These are phyloP conservation scores for Penicillium arizonense DNA, from an alignment of 495 filamentous ascomycete species.

Conservation along the genomic window DNA sequence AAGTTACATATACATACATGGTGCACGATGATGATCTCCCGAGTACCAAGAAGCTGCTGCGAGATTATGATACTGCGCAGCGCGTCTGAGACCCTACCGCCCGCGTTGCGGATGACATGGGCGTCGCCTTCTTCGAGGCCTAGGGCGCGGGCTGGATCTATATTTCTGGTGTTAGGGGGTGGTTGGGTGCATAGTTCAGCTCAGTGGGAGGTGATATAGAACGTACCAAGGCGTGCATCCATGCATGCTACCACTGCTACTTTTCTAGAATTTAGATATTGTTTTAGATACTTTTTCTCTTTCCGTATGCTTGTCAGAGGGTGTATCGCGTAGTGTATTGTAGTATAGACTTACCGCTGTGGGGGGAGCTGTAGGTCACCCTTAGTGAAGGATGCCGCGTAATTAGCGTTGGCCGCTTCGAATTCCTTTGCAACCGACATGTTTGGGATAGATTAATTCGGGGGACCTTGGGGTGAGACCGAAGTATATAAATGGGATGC, in stretches of 20 bases:
- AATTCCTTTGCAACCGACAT: slow-evolving; percentile 37
- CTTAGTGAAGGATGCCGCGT: slow-evolving; percentile 60
- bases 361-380: slow-evolving; percentile 71
- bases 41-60: slow-evolving; percentile 78
- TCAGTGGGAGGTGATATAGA: neutral
- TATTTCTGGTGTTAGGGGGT: neutral
- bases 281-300: neutral
- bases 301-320: neutral
- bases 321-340: slow-evolving; percentile 49
- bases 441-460: neutral
- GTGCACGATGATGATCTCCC: slow-evolving; percentile 74
- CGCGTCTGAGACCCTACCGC: slow-evolving; percentile 64
- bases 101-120: slow-evolving; percentile 79
- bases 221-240: slow-evolving; percentile 68
- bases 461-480: slow-evolving; percentile 4
- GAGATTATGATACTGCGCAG: slow-evolving; percentile 76
- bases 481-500: slow-evolving; percentile 4
- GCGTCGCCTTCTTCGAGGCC: slow-evolving; percentile 76
- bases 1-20: slow-evolving; percentile 40
- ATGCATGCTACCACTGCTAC: slow-evolving; percentile 67
- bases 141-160: slow-evolving; percentile 64
- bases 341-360: slow-evolving; percentile 57
- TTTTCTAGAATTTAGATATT: slow-evolving; percentile 17
- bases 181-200: neutral
- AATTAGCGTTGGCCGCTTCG: slow-evolving; percentile 54